Base-by-base conservation (phyloP, 2,329 filamentous ascomycete species). In the Lasiodiplodia citricola region DNA sequence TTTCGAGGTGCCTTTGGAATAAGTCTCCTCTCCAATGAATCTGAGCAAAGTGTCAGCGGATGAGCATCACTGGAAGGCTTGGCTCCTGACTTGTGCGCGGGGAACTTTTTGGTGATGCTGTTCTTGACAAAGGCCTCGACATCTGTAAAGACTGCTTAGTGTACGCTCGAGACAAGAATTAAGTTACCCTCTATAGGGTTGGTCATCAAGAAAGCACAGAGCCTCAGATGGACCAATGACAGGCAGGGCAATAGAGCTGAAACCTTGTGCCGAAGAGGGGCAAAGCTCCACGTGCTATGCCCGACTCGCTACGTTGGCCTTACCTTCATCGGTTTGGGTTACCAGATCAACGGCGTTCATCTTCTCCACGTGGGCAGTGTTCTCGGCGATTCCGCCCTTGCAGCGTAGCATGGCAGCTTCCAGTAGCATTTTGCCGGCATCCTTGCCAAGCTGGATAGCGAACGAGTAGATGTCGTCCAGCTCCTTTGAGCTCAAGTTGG, bases 21-120 rank as follows among this genome's bases (percentile, higher is more conserved):
- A 94, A 0, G 87, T 88, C 77, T 94, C 92, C 79, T 94, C 92
- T 70, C 92, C 91, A 47, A 94, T 84, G 77, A 94, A 94, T 58
- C 90, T 91, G 44, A 70, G 47, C 65, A 50, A 1, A 16, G 16
- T 21, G 37, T 70, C 16, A 70, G 37, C 21, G 21, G 13, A 50
- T 31, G 21, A 47, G 23, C 3, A 47, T 52, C 16, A 23, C 5
- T 63, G n/a, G 6, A 38, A 23, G 23, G 21, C 6, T 8, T 44
- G 64, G 47, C n/a, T 51, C 81, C 87, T 71, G 77, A 92, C 89
- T 86, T 87, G 80, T 93, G 91, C 2, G 81, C 75, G 0, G 91
- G 91, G 72, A 91, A 94, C 76, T 81, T 86, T 52, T 81, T 77
- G 1, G 82, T 75, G 66, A 93, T 90, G 13, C 86, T 81, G 7